These are phyloP conservation scores for Urtica urens DNA, from an alignment of 306 rosid genomes.

Conservation along the genomic window DNA sequence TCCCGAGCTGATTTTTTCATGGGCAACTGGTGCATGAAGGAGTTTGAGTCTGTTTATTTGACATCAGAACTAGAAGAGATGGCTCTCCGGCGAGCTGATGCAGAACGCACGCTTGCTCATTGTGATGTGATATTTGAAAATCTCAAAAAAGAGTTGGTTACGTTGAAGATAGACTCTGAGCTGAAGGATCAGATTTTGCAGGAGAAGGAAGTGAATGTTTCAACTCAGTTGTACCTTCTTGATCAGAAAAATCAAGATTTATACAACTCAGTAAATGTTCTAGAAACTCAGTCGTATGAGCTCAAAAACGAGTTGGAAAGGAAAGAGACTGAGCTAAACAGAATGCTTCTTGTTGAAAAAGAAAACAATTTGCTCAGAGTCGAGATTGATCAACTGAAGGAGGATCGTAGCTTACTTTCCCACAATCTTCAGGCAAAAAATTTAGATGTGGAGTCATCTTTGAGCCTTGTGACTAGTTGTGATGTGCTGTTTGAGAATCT, in stretches of 20 bases:
- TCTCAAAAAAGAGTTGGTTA: slow-evolving; percentile 37
- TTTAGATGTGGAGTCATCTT: slow-evolving; percentile 21
- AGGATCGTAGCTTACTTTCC: slow-evolving; percentile 18
- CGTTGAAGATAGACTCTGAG: slow-evolving; percentile 40
- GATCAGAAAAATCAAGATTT: slow-evolving; percentile 34
- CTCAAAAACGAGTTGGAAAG: slow-evolving; percentile 33
- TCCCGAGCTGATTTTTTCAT: slow-evolving; percentile 45
- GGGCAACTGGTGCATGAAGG: slow-evolving; percentile 48
- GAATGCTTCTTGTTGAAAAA: slow-evolving; percentile 23
- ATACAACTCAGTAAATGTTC: slow-evolving; percentile 16
- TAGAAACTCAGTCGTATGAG: slow-evolving; percentile 26
- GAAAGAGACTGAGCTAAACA: slow-evolving; percentile 36
- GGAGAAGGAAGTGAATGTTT: slow-evolving; percentile 45
- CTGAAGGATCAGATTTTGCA: slow-evolving; percentile 29
- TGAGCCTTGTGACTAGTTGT: slow-evolving; percentile 16
- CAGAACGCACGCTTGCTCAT: slow-evolving; percentile 32
- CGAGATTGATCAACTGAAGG: slow-evolving; percentile 17
- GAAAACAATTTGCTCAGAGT: slow-evolving; percentile 26
- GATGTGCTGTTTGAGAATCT: slow-evolving; percentile 33
- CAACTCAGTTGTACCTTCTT: slow-evolving; percentile 29
- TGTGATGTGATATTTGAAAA: slow-evolving; percentile 31
- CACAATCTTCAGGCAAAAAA: slow-evolving; percentile 18
- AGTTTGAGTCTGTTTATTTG: slow-evolving; percentile 52
- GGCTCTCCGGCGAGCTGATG: slow-evolving; percentile 26
- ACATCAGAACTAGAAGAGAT: slow-evolving; percentile 40